phyloP scores from a whole-genome alignment of 2,329 filamentous ascomycete genomes.

The Trichoderma sp. region DNA sequence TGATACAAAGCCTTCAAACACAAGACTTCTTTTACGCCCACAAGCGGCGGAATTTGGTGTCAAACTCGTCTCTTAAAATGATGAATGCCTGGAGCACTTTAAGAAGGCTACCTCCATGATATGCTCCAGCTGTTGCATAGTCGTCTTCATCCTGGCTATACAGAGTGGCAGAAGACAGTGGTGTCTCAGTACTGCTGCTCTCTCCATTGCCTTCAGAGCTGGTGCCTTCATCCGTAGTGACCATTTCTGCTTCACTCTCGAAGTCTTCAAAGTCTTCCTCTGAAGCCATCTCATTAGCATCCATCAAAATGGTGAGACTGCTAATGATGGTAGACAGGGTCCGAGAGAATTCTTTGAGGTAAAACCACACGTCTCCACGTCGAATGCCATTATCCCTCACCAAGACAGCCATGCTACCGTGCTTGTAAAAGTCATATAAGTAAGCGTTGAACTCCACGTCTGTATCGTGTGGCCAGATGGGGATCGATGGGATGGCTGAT shows the following conservation, averaged over 20 bases:
- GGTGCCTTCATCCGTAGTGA: neutral
- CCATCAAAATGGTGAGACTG: constrained; percentile 59
- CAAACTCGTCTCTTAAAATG: constrained; percentile 61
- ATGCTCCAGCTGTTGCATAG: neutral
- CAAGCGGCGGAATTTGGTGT: constrained; percentile 64
- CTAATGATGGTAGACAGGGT: constrained; percentile 73
- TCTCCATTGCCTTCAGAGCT: neutral
- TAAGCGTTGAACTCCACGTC: constrained; percentile 64
- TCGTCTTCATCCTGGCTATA: constrained; percentile 29
- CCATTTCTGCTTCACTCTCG: constrained; percentile 41
- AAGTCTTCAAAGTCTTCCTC: constrained; percentile 51
- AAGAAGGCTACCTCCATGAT: constrained; percentile 50
- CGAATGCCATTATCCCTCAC: constrained; percentile 68
- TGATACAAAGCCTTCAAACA: neutral
- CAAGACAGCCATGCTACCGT: constrained; percentile 66
- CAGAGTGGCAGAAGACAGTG: neutral
- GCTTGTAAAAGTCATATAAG: constrained; percentile 76
- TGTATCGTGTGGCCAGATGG: constrained; percentile 61
- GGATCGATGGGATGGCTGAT: constrained; percentile 70
- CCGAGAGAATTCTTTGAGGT: constrained; percentile 62
- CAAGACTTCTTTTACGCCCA: constrained; percentile 49
- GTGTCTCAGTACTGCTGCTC: constrained; percentile 32
- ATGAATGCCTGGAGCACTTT: constrained; percentile 64
- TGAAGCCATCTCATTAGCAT: constrained; percentile 40
- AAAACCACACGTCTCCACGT: constrained; percentile 71